Base-by-base conservation (phyloP, 208 protist genomes). In the Wallacemonas collosoma region DNA sequence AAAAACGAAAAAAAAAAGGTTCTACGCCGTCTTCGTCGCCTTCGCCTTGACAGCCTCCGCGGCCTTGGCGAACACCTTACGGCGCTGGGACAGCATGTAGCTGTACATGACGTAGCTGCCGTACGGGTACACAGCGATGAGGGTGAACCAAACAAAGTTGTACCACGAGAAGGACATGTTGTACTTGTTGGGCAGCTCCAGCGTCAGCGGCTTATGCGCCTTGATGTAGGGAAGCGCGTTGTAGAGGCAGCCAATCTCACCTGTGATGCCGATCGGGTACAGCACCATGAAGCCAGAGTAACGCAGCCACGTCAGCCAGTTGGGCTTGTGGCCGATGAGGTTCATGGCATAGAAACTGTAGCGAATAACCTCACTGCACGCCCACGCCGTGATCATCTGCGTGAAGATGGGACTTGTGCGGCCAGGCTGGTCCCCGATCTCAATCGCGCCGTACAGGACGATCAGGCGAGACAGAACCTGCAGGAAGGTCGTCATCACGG, bases 281-380 rank as follows among this genome's bases (percentile, higher is more conserved):
- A 98, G 83, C 7, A 97, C 78, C 74, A 88, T 92, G 62, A 98
- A 98, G 40, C 83, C 85, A 9, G 92, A 91, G 80, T 98, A 98
- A 39, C 94, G 86, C 68, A 96, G 77, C 91, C 91, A 98, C 35
- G 89, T 89, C 60, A 97, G 68, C 8, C 73, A 55, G n/a, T 77
- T 60, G 50, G 45, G 1, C 70, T 83, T 85, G 43, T 58, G 38
- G 11, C 82, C 71, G 53, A 89, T 2, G 48, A 95, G 71, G 68
- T 88, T 94, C 17, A 87, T 17, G 26, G 70, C 68, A 80, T 98
- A 98, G 81, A 88, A 98, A 58, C 81, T 76, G 79, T 98, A 98
- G 54, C 94, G 91, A 65, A 98, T 90, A 44, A 97, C 70, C 76
- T 98, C 94, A 50, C 87, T 90, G 12, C 91, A 73, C 48, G 72